A percentile compares a stretch with the other conserved stretches of the same genome.
Conservation (phyloP, 2,329 filamentous ascomycete species). For the Diaporthe sp. region DNA sequence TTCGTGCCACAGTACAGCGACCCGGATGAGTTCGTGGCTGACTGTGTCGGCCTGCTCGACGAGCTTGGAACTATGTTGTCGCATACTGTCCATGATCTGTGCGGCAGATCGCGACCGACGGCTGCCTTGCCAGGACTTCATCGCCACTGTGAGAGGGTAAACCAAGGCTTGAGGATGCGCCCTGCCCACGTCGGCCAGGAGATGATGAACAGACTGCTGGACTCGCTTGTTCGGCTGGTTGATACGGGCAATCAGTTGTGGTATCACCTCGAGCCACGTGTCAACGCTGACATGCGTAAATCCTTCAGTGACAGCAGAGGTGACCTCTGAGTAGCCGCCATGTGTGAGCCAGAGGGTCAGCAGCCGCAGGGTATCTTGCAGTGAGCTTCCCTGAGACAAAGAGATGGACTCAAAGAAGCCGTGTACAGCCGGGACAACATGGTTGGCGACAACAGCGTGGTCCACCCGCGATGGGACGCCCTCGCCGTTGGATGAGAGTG, state of each 20-base stretch:
- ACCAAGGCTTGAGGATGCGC: slow-evolving; percentile 96
- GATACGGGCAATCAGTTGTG: slow-evolving; percentile 96
- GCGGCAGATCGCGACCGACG: slow-evolving; percentile 88
- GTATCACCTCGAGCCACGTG: slow-evolving; percentile 98
- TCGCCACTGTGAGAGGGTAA: slow-evolving; percentile 96
- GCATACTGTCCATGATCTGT: slow-evolving; percentile 98
- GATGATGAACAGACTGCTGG: slow-evolving; percentile 89
- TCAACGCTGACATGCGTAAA: slow-evolving; percentile 94
- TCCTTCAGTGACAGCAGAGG: slow-evolving; percentile 87
- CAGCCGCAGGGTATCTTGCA: slow-evolving; percentile 94
- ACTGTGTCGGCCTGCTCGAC: slow-evolving; percentile 97
- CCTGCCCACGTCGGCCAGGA: slow-evolving; percentile 92
- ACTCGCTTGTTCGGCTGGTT: slow-evolving; percentile 94
- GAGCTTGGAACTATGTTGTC: slow-evolving; percentile 89
- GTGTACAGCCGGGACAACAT: slow-evolving; percentile 93
- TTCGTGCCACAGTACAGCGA: slow-evolving; percentile 98
- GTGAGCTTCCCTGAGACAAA: slow-evolving; percentile 88
- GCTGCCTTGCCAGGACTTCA: slow-evolving; percentile 89
- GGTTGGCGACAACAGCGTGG: slow-evolving; percentile 79
- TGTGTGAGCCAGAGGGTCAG: slow-evolving; percentile 97
- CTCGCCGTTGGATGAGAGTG: slow-evolving; percentile 76
- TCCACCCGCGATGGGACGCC: slow-evolving; percentile 63
- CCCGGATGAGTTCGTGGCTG: slow-evolving; percentile 95
- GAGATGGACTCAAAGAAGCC: slow-evolving; percentile 99
- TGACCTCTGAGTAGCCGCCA: slow-evolving; percentile 89